Evolutionary conservation across 2,329 filamentous ascomycete species (phyloP).

Genomic region (Pseudogymnoascus sp.): DNA sequence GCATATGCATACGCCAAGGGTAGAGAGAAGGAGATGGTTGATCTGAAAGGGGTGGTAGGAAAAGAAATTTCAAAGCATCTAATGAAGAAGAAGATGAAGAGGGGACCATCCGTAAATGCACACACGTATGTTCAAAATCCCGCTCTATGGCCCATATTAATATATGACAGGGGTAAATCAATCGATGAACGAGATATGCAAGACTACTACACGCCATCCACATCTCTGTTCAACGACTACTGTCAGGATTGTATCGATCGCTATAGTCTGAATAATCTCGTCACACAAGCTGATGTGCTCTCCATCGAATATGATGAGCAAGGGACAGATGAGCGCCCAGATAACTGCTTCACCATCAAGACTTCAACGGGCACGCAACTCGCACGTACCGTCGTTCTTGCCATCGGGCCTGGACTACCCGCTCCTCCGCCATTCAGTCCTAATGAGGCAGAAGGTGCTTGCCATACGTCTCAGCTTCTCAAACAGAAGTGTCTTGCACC

Average conservation of each 20-base stretch:
- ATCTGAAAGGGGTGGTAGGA: constrained; percentile 67
- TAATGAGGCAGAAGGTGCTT: constrained; percentile 16
- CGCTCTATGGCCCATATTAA: constrained; percentile 13
- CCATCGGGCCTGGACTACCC: constrained; percentile 48
- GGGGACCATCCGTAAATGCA: constrained; percentile 23
- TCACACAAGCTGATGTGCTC: constrained; percentile 44
- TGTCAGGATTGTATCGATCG: constrained; percentile 49
- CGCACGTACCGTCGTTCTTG: constrained; percentile 57
- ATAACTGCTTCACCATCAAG: constrained; percentile 56
- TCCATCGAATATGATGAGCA: constrained; percentile 18
- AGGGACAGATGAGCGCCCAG: constrained; percentile 11
- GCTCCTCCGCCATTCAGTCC: constrained; percentile 30
- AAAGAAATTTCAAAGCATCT: constrained; percentile 74
- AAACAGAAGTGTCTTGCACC: constrained; percentile 12
- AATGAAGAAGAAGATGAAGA: constrained; percentile 51
- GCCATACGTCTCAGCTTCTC: constrained; percentile 9
- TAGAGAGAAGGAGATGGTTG: constrained; percentile 55
- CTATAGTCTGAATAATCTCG: constrained; percentile 49
- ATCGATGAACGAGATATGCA: constrained; percentile 59
- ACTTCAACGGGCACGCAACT: constrained; percentile 48
- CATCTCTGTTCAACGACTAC: constrained; percentile 53
- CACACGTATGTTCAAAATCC: neutral
- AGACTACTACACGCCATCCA: constrained; percentile 61
- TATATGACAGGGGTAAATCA: constrained; percentile 29
- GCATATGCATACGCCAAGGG: constrained; percentile 57